A percentile compares a stretch with the other conserved stretches of the same genome.
Conservation (phyloP, 2,329 filamentous ascomycete species). For the Fusarium sp. region DNA sequence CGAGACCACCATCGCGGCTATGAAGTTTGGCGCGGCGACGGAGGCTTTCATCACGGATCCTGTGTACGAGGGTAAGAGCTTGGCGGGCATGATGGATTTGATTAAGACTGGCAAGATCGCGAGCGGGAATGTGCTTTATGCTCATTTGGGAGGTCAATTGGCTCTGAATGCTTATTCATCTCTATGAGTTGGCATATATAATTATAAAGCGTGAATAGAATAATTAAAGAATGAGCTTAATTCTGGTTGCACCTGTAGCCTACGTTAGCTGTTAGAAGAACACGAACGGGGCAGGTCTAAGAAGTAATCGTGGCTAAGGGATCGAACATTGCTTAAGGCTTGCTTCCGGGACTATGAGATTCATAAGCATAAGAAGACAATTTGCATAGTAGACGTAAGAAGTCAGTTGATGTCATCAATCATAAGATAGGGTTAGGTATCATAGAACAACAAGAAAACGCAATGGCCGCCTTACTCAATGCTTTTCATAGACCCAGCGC, state of each 20-base stretch:
- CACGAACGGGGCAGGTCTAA: background rate
- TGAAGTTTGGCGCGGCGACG: conserved; percentile 74
- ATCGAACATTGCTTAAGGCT: no score
- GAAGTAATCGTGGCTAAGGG: no score
- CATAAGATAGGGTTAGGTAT: background rate
- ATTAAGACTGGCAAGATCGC: conserved; percentile 72
- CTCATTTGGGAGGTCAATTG: conserved; percentile 77
- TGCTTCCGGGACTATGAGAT: no score
- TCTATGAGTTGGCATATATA: background rate
- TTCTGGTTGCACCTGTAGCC: no score
- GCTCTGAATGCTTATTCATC: conserved; percentile 75
- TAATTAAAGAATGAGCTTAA: background rate
- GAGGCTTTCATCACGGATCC: conserved; percentile 82
- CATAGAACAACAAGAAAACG: background rate
- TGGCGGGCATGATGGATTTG: conserved; percentile 79
- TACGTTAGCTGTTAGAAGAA: background rate
- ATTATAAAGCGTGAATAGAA: background rate
- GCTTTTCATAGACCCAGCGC: background rate
- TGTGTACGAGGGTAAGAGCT: conserved; percentile 81
- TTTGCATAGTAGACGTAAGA: background rate
- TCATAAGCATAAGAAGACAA: no score
- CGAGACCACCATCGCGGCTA: conserved; percentile 74
- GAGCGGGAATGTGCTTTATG: conserved; percentile 77
- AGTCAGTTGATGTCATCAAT: background rate
- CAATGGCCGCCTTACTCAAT: background rate